Evolutionary conservation across 73 alveolate genomes (phyloP).

Genomic region (Urostyla sp.): DNA sequence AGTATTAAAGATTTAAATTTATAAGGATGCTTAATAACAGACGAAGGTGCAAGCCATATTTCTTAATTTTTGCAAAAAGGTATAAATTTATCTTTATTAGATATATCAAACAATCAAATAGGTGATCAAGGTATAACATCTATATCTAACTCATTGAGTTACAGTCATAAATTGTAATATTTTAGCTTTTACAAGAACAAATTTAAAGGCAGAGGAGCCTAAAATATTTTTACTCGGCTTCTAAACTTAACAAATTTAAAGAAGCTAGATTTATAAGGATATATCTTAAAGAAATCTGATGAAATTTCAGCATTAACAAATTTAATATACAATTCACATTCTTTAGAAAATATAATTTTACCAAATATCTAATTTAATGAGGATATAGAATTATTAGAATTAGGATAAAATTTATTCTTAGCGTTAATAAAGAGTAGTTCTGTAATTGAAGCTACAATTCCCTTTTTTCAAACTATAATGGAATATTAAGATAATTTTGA

Average conservation of each 20-base stretch:
- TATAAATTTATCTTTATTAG: background rate
- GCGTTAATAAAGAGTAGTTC: too few relatives aligned
- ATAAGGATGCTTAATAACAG: background rate
- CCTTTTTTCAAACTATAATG: too few relatives aligned
- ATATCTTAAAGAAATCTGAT: background rate
- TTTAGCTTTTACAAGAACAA: background rate
- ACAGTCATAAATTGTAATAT: too few relatives aligned
- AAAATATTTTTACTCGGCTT: background rate
- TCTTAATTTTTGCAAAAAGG: background rate
- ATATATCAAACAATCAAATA: background rate
- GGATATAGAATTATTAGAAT: too few relatives aligned
- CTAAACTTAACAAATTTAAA: background rate
- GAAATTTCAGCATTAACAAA: too few relatives aligned
- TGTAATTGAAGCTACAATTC: too few relatives aligned
- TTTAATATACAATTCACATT: too few relatives aligned
- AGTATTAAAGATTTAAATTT: constrained; percentile 1
- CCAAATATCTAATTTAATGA: too few relatives aligned
- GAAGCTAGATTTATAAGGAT: background rate
- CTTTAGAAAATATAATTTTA: too few relatives aligned
- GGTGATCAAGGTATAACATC: background rate
- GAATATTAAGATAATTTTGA: too few relatives aligned
- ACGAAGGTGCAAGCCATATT: background rate
- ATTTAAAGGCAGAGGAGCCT: background rate
- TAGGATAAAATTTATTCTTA: too few relatives aligned
- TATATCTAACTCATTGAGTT: too few relatives aligned